Conservation (phyloP, 257 asterid genomes). For the Hygrophila difformis region DNA sequence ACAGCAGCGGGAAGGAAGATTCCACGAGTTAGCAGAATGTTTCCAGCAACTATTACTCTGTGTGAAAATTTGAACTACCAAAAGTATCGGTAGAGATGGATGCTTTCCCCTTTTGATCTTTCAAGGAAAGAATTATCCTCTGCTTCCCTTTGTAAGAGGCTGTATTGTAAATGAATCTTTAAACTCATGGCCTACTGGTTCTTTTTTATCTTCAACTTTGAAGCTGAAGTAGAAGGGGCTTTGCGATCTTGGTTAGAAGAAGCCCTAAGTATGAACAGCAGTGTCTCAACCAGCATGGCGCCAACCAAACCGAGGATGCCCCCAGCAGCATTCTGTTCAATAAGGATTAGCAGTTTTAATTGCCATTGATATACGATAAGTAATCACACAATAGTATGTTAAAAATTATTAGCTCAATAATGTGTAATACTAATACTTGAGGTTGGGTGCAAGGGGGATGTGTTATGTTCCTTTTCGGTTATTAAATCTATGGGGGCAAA, state of each 20-base stretch:
- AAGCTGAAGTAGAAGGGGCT: slow-evolving; percentile 14
- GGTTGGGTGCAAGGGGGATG: neutral
- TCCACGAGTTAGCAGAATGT: too few relatives aligned
- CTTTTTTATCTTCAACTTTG: slow-evolving; percentile 42
- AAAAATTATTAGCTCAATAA: neutral
- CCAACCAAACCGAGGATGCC: slow-evolving; percentile 90
- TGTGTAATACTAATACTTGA: too few relatives aligned
- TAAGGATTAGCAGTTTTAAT: slow-evolving; percentile 1
- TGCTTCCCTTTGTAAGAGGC: neutral
- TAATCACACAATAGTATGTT: neutral
- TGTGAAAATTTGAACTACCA: too few relatives aligned
- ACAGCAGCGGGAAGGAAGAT: too few relatives aligned
- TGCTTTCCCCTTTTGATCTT: neutral
- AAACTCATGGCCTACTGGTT: slow-evolving; percentile 25
- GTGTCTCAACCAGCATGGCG: slow-evolving; percentile 86
- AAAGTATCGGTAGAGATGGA: too few relatives aligned
- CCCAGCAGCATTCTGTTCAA: slow-evolving; percentile 81
- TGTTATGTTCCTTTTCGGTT: neutral
- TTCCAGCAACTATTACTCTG: too few relatives aligned
- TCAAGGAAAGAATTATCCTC: neutral
- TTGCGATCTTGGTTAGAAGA: slow-evolving; percentile 34
- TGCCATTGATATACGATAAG: neutral
- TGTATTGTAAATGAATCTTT: neutral
- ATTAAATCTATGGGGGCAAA: neutral
- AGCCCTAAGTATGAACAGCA: slow-evolving; percentile 65